Evolutionary conservation across 495 filamentous ascomycete genomes (phyloP).

Genomic region (Glarea lozoyensis): DNA sequence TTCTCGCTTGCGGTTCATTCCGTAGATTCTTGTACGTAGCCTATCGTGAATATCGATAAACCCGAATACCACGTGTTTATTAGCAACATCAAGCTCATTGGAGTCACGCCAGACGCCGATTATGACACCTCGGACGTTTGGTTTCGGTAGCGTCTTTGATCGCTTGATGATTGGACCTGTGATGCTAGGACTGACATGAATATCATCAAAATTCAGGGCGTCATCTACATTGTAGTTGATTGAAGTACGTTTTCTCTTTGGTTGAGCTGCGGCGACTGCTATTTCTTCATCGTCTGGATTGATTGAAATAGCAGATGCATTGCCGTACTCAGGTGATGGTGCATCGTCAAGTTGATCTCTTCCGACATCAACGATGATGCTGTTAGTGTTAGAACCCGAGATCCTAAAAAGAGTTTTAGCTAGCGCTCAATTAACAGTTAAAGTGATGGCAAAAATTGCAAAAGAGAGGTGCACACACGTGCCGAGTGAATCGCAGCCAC

Average conservation of each 20-base stretch:
- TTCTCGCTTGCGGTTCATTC: conserved; percentile 27
- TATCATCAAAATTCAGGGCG: conserved; percentile 16
- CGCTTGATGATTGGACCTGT: conserved; percentile 18
- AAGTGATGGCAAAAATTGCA: background rate
- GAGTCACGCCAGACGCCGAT: conserved; percentile 49
- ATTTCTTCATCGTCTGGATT: conserved; percentile 15
- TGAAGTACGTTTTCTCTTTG: conserved; percentile 41
- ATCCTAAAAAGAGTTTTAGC: conserved; percentile 6
- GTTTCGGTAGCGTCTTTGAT: conserved; percentile 25
- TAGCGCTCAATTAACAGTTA: conserved; percentile 14
- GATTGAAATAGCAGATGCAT: conserved; percentile 8
- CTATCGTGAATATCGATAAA: conserved; percentile 46
- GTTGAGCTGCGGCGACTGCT: conserved; percentile 22
- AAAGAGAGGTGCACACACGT: conserved; percentile 11
- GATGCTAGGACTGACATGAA: conserved; percentile 11
- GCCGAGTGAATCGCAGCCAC: conserved; percentile 2
- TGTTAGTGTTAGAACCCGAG: conserved; percentile 1
- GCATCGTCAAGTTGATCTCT: conserved; percentile 17
- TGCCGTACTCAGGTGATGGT: conserved; percentile 4
- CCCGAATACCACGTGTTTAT: conserved; percentile 41
- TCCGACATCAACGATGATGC: conserved; percentile 4
- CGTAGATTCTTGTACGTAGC: conserved; percentile 40
- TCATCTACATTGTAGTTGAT: conserved; percentile 30
- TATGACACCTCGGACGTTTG: conserved; percentile 32
- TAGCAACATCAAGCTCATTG: conserved; percentile 25